A percentile compares a stretch with the other conserved stretches of the same genome.
phyloP scores from a whole-genome alignment of 2,329 filamentous ascomycete genomes.

The Sclerotinia sclerotiorum region DNA sequence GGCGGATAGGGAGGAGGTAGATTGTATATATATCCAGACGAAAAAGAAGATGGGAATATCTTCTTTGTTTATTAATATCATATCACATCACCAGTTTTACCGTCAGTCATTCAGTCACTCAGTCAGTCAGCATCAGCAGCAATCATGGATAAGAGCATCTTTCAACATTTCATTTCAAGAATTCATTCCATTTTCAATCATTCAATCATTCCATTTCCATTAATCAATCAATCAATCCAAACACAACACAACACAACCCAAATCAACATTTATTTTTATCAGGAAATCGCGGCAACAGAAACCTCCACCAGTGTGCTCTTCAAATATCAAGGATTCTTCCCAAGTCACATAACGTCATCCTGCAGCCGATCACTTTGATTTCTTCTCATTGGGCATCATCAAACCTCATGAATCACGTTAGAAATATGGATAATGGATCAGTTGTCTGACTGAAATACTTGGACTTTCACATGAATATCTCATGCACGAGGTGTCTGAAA shows the following conservation, averaged over 20 bases:
- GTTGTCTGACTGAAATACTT: no score
- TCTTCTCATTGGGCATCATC: conserved; percentile 4
- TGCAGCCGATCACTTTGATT: conserved; percentile 1
- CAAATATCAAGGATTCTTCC: neutral
- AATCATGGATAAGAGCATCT: neutral
- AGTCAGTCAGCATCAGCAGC: neutral
- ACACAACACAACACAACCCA: no score
- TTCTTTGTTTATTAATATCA: no score
- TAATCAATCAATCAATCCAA: neutral
- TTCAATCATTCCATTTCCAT: neutral
- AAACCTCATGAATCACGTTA: no score
- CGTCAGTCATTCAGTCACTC: no score
- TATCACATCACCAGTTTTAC: no score
- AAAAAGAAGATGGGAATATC: no score
- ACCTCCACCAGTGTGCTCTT: neutral
- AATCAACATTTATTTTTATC: neutral
- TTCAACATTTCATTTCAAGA: neutral
- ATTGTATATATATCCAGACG: no score
- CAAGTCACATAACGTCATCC: conserved; percentile 12
- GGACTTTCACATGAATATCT: no score
- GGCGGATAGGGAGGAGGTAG: no score
- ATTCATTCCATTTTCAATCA: neutral
- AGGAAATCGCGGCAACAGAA: conserved; percentile 11
- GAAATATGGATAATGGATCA: no score
- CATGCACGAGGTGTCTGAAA: no score